These are phyloP conservation scores for Fusarium verrucosum DNA, from an alignment of 2,329 filamentous ascomycete genomes.

Conservation along the genomic window DNA sequence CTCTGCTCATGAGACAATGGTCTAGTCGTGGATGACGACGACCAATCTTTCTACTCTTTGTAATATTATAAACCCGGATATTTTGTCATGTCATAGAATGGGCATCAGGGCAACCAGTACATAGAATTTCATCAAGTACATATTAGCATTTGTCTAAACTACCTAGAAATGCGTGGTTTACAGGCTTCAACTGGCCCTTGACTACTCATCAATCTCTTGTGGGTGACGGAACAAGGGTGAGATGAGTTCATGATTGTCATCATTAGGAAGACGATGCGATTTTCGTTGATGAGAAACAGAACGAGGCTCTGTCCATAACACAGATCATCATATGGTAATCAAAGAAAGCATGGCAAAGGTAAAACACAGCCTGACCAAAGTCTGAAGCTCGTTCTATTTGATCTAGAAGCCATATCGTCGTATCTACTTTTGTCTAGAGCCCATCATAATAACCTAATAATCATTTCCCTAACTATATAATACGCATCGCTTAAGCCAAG, in stretches of 20 bases:
- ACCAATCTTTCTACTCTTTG: background rate
- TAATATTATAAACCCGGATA: background rate
- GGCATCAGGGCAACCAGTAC: no score
- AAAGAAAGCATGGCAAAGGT: background rate
- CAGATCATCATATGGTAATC: background rate
- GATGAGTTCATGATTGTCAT: background rate
- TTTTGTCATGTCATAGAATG: background rate
- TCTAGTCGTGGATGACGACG: background rate
- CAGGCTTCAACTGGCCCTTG: background rate
- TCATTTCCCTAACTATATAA: background rate
- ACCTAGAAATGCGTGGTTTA: background rate
- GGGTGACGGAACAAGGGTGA: background rate
- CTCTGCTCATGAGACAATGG: background rate
- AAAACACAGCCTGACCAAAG: constrained; percentile 2
- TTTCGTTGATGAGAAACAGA: background rate
- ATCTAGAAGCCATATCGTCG: constrained; percentile 27
- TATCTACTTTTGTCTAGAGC: constrained; percentile 37
- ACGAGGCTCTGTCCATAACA: background rate
- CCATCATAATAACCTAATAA: constrained; percentile 27
- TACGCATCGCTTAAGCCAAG: constrained; percentile 52
- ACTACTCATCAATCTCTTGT: background rate
- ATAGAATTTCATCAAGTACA: background rate
- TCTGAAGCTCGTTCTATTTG: constrained; percentile 29
- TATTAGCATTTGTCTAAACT: background rate
- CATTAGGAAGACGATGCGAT: no score